Base-by-base conservation (phyloP, 805 yeast genomes). In the Saturnispora bothae region DNA sequence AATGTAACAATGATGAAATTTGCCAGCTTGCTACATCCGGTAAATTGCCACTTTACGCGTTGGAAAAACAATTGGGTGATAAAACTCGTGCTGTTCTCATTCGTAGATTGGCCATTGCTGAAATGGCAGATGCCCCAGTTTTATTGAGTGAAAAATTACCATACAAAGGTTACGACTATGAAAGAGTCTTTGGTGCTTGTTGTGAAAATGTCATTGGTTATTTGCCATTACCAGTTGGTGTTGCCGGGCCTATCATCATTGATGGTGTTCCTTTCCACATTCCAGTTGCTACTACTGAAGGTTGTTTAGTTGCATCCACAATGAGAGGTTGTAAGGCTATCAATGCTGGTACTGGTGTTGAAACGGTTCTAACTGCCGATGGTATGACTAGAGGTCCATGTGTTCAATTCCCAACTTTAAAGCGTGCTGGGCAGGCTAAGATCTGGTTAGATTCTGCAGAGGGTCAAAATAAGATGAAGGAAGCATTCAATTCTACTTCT, bases 341-440 rank as follows among this genome's bases (percentile, higher is more conserved):
- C 48, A 92, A 92, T 58, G 78, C 89, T 5, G 98, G 98, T 43
- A 96, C 97, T 36, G 99, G 99, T 60, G 94, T 83, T 21, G 66
- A 73, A 36, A 84, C 98, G 22, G 95, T 89, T 19, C 69, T 92
- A 48, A 84, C 96, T 12, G 82, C 78, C 49, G 99, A 92, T 57
- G 96, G 97, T 60, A 92, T 92, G 99, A 88, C 98, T 14, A 82
- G 99, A 66, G 99, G 98, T 28, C 99, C 99, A 31, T 86, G 96
- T 71, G 96, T 92, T 36, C 66, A 82, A 23, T 92, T 92, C 69
- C 82, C 92, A 31, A 62, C 81, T 7, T 71, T 92, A 55, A 57
- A 66, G 19, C 76, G 96, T 63, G 86, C 97, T 9, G 98, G 97
- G 53, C 85, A 85, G 19, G 92, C 95, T 52, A 92, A 92, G 60